These are phyloP conservation scores for Trifolium repens DNA, from an alignment of 306 rosid genomes.

Conservation along the genomic window DNA sequence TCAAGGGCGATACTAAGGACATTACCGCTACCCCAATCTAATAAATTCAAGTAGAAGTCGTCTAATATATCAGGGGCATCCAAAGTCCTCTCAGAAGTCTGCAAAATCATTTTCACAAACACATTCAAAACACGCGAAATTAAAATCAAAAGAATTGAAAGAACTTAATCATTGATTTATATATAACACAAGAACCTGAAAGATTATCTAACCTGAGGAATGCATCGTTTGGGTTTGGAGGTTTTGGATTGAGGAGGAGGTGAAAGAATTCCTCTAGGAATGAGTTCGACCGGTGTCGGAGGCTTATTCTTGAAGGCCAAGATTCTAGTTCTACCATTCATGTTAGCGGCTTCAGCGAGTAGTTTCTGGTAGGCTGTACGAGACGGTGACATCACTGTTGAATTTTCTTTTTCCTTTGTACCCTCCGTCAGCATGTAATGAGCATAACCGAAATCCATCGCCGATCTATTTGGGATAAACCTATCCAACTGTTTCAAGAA, in stretches of 20 bases:
- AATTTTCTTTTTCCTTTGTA: slow-evolving; percentile 64
- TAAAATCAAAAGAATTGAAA: background rate
- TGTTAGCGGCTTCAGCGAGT: slow-evolving; percentile 68
- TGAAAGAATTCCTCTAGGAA: slow-evolving; percentile 55
- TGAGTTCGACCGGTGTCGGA: slow-evolving; percentile 51
- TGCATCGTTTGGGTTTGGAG: slow-evolving; percentile 54
- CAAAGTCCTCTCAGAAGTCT: slow-evolving; percentile 80
- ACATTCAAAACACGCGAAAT: background rate
- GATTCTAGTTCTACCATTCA: slow-evolving; percentile 69
- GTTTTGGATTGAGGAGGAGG: slow-evolving; percentile 52
- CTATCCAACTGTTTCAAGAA: slow-evolving; percentile 51
- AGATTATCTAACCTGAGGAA: slow-evolving; percentile 60
- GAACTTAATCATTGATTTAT: background rate
- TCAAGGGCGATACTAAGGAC: slow-evolving; percentile 72
- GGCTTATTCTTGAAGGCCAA: slow-evolving; percentile 92
- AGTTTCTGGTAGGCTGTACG: slow-evolving; percentile 62
- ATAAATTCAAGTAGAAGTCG: slow-evolving; percentile 71
- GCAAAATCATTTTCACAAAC: slow-evolving; percentile 18
- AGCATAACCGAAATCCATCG: slow-evolving; percentile 59
- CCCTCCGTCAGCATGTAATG: slow-evolving; percentile 61
- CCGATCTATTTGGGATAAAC: slow-evolving; percentile 59
- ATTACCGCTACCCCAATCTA: slow-evolving; percentile 77
- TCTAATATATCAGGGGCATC: slow-evolving; percentile 83
- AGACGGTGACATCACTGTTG: slow-evolving; percentile 54
- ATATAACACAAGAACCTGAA: background rate